A percentile compares a stretch with the other conserved stretches of the same genome.
phyloP scores from a whole-genome alignment of 1,284 basidiomycete genomes.

The Ceratobasidium papillatum region DNA sequence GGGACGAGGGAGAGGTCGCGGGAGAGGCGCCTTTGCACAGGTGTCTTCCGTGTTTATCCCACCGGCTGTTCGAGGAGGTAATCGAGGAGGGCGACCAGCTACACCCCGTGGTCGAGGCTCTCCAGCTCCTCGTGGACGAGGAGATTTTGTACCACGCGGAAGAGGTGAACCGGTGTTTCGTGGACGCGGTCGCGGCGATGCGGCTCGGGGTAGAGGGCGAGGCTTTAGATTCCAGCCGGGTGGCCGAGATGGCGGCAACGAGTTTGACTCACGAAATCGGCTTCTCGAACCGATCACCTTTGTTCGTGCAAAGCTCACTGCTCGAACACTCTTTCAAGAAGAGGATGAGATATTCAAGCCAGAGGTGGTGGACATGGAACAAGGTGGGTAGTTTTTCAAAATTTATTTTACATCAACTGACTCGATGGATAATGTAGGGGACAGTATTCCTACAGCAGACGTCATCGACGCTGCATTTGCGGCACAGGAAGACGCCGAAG shows the following conservation, averaged over 20 bases:
- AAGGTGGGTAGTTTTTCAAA: conserved; percentile 13
- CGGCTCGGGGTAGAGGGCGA: conserved; percentile 20
- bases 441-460: conserved; percentile 34
- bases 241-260: background rate
- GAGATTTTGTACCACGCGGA: conserved; percentile 27
- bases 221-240: conserved; percentile 16
- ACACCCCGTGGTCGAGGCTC: conserved; percentile 27
- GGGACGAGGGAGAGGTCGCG: conserved; percentile 15
- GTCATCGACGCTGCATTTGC: conserved; percentile 45
- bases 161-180: conserved; percentile 6
- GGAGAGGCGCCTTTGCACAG: conserved; percentile 5
- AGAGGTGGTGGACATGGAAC: conserved; percentile 41
- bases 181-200: conserved; percentile 4
- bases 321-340: conserved; percentile 39
- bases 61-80: conserved; percentile 1
- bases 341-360: conserved; percentile 43
- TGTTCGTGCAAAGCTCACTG: conserved; percentile 26
- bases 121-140: conserved; percentile 18
- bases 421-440: background rate
- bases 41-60: conserved; percentile 25
- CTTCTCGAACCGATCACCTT: conserved; percentile 40
- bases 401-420: background rate
- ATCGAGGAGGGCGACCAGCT: conserved; percentile 22
- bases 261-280: conserved; percentile 26
- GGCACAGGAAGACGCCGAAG: conserved; percentile 76